These are phyloP conservation scores for Climacium dendroides DNA, from an alignment of 225 moss, liverwort and hornwort species.

Conservation along the genomic window DNA sequence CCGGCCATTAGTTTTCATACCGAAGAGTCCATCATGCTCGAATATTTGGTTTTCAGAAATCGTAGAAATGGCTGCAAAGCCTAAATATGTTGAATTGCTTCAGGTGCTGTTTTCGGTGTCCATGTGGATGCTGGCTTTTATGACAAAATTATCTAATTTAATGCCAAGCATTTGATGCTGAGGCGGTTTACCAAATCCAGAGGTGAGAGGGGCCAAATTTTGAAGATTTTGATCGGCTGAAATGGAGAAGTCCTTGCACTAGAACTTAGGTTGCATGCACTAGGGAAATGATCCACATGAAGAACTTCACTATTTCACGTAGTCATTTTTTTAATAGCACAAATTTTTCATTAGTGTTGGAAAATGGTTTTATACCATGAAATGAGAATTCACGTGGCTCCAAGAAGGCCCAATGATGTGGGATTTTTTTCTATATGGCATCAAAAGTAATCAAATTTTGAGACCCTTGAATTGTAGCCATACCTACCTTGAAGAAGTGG, in stretches of 20 bases:
- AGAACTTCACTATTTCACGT: too few relatives aligned
- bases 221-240: neutral
- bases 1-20: too few relatives aligned
- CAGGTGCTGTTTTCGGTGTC: neutral
- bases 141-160: too few relatives aligned
- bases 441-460: neutral
- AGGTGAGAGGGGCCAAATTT: neutral
- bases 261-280: rapidly evolving
- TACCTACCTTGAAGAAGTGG: rapidly evolving
- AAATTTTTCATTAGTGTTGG: too few relatives aligned
- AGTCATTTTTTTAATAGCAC: too few relatives aligned
- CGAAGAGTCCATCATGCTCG: too few relatives aligned
- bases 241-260: neutral
- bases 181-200: neutral
- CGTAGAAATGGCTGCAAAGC: neutral
- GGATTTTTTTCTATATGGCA: too few relatives aligned
- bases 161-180: too few relatives aligned
- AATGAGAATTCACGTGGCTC: neutral
- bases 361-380: neutral
- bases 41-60: neutral
- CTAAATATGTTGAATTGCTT: neutral
- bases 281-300: neutral
- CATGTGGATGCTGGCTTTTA: neutral
- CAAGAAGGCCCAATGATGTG: too few relatives aligned
- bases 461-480: too few relatives aligned